These are phyloP conservation scores for Blastocystis sp. DNA, from an alignment of 352 stramenopile genomes.

Conservation along the genomic window DNA sequence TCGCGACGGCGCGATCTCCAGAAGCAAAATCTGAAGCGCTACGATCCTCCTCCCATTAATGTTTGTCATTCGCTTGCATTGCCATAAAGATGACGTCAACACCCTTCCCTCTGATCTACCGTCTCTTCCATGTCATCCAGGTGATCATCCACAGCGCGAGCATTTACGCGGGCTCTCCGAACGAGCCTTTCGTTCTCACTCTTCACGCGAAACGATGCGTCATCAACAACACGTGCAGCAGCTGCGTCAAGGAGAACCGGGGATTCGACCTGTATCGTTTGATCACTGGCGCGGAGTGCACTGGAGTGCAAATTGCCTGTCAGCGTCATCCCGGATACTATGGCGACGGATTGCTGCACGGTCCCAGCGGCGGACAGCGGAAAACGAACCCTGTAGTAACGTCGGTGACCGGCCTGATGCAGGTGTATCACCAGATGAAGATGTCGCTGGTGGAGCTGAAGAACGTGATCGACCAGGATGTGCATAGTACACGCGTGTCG, in stretches of 20 bases:
- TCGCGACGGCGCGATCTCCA: background rate
- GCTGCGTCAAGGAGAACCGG: constrained; percentile 44
- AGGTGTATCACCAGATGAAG: constrained; percentile 40
- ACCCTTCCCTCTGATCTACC: constrained; percentile 44
- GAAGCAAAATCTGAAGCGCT: constrained; percentile 24
- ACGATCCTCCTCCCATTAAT: constrained; percentile 5
- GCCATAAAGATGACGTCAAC: background rate
- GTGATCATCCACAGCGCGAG: constrained; percentile 30
- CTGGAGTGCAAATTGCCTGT: background rate
- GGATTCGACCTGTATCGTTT: constrained; percentile 50
- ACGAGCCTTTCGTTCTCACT: background rate
- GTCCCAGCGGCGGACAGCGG: background rate
- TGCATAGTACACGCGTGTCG: background rate
- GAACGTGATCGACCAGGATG: constrained; percentile 49
- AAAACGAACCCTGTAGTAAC: background rate
- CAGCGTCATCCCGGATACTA: constrained; percentile 13
- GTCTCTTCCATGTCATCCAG: constrained; percentile 46
- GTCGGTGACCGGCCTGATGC: background rate
- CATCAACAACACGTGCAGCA: constrained; percentile 28
- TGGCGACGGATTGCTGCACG: background rate
- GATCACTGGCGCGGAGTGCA: constrained; percentile 12
- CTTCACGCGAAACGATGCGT: background rate
- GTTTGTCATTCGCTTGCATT: background rate
- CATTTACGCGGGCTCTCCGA: constrained; percentile 27
- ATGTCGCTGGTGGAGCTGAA: constrained; percentile 35